phyloP scores from a whole-genome alignment of 192 early-diverging fungal genomes.

The Helicostylum pulchrum region DNA sequence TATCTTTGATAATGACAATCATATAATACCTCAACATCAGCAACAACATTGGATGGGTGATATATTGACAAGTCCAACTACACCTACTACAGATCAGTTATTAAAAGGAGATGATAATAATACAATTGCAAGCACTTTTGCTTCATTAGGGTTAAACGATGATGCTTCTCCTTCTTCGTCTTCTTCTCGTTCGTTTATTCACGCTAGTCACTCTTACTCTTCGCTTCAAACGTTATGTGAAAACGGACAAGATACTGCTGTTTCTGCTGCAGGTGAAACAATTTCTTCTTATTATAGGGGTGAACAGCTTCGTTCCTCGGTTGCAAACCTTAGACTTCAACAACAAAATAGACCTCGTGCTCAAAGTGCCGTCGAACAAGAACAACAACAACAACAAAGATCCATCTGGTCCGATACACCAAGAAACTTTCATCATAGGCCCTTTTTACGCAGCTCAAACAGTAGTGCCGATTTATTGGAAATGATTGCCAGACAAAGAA shows the following conservation, averaged over 20 bases:
- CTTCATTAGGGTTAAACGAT: constrained; percentile 31
- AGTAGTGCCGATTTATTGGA: constrained; percentile 22
- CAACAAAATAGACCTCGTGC: constrained; percentile 17
- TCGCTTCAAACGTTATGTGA: neutral
- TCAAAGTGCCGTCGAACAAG: constrained; percentile 5
- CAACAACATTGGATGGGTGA: constrained; percentile 1
- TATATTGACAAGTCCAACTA: constrained; percentile 13
- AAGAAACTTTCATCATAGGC: too few relatives aligned
- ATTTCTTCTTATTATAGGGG: too few relatives aligned
- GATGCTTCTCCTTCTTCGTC: constrained; percentile 2
- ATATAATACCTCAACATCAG: too few relatives aligned
- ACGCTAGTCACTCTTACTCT: constrained; percentile 5
- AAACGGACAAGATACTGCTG: too few relatives aligned
- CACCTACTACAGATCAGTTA: constrained; percentile 30
- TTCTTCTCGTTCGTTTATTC: neutral
- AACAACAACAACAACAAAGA: neutral
- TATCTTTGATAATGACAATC: constrained; percentile 8
- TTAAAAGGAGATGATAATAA: constrained; percentile 25
- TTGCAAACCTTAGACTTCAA: constrained; percentile 6
- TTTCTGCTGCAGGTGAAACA: too few relatives aligned
- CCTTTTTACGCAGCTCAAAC: constrained; percentile 12
- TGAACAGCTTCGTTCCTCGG: constrained; percentile 1
- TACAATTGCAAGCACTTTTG: constrained; percentile 33
- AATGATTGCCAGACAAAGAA: constrained; percentile 17
- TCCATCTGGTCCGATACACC: neutral